phyloP scores from a whole-genome alignment of 768 basidiomycete species.

The Galerina marginata region DNA sequence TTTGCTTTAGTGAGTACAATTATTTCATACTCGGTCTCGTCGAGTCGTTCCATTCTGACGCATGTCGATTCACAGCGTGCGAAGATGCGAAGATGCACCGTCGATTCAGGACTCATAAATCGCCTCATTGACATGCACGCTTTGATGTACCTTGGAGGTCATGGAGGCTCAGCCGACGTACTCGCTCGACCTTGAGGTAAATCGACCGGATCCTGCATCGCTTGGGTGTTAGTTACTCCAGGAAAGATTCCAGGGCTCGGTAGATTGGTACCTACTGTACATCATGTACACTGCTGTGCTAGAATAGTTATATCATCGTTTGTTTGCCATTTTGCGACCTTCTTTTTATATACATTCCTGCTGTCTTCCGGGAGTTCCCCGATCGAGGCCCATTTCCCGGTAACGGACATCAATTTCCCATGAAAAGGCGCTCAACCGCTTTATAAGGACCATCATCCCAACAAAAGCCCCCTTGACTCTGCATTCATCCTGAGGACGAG shows the following conservation, averaged over 20 bases:
- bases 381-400: not conserved
- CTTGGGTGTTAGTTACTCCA: too few species aligned
- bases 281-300: not conserved
- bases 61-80: slow-evolving; percentile 38
- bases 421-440: slow-evolving; percentile 22
- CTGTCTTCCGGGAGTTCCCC: slow-evolving; percentile 1
- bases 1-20: slow-evolving; percentile 52
- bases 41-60: slow-evolving; percentile 3
- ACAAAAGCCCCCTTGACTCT: not conserved
- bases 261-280: too few species aligned
- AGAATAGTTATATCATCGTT: not conserved
- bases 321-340: not conserved
- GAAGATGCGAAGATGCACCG: slow-evolving; percentile 42
- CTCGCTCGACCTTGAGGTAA: slow-evolving; percentile 5
- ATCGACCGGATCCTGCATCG: not conserved
- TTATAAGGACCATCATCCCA: slow-evolving; percentile 17
- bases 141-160: slow-evolving; percentile 50
- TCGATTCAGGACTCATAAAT: slow-evolving; percentile 42
- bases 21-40: not conserved
- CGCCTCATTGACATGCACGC: slow-evolving; percentile 48
- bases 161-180: slow-evolving; percentile 24
- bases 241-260: too few species aligned
- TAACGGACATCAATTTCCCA: slow-evolving; percentile 21
- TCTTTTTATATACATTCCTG: slow-evolving; percentile 4
- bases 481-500: not conserved